Conservation (phyloP, 192 early-diverging fungal species). For the Coemansia sp. region DNA sequence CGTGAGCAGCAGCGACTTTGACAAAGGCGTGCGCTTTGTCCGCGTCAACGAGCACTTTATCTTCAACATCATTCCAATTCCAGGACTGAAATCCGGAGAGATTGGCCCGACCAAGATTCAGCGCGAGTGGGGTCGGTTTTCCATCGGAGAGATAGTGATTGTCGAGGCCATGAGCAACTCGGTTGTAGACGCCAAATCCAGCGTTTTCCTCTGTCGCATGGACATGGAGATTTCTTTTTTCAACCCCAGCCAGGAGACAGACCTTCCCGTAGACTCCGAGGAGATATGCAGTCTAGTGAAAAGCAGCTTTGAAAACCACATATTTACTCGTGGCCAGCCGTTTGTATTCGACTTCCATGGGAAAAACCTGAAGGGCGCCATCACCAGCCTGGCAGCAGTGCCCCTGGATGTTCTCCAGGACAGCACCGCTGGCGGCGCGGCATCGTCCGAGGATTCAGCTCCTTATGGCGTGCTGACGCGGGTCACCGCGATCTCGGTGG, state of each 20-base stretch:
- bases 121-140: slow-evolving; percentile 54
- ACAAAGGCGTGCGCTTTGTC: slow-evolving; percentile 65
- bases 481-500: slow-evolving; percentile 67
- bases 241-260: slow-evolving; percentile 49
- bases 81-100: slow-evolving; percentile 19
- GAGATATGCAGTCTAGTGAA: slow-evolving; percentile 65
- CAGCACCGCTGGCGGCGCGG: slow-evolving; percentile 5
- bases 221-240: slow-evolving; percentile 63
- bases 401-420: slow-evolving; percentile 47
- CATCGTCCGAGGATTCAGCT: slow-evolving; percentile 10
- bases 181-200: slow-evolving; percentile 36
- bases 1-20: slow-evolving; percentile 69
- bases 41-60: slow-evolving; percentile 74
- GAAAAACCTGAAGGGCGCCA: slow-evolving; percentile 56
- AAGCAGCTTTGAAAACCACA: slow-evolving; percentile 68
- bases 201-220: slow-evolving; percentile 51
- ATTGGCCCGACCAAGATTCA: slow-evolving; percentile 42
- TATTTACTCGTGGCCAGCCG: slow-evolving; percentile 73
- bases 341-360: slow-evolving; percentile 83
- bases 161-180: slow-evolving; percentile 54
- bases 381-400: slow-evolving; percentile 45
- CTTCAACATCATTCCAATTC: slow-evolving; percentile 63
- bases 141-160: slow-evolving; percentile 57
- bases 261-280: slow-evolving; percentile 67
- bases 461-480: slow-evolving; percentile 66